Conservation (phyloP, 1,284 basidiomycete genomes). For the Ceratobasidium sp. region DNA sequence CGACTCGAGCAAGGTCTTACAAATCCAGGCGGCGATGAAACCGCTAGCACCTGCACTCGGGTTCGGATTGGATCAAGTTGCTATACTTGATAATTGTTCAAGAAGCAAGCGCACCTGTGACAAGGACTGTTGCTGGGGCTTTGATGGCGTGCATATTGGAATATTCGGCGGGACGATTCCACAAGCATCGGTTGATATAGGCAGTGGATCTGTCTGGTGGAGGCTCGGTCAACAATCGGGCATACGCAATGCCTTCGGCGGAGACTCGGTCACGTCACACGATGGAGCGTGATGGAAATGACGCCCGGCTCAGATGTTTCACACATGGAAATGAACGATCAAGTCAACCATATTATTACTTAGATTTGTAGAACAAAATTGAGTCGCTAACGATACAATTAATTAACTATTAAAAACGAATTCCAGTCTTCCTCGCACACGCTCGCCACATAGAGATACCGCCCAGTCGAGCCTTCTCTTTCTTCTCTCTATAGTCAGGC, state of each 20-base stretch:
- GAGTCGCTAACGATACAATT: conserved; percentile 1
- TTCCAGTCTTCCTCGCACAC: conserved; percentile 26
- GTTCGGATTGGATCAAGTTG: no score
- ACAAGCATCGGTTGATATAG: neutral
- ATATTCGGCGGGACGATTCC: neutral
- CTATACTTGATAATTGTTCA: no score
- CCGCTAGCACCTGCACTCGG: conserved; percentile 40
- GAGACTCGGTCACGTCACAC: neutral
- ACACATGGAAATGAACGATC: neutral
- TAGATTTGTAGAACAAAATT: neutral
- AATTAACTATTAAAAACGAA: conserved; percentile 17
- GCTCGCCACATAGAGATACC: conserved; percentile 31
- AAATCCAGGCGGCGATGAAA: conserved; percentile 39
- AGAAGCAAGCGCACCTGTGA: no score
- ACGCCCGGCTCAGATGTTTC: no score
- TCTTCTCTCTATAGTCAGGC: conserved; percentile 1
- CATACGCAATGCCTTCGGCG: neutral
- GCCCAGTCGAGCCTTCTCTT: conserved; percentile 26
- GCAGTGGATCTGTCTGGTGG: neutral
- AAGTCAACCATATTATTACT: neutral
- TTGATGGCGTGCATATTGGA: conserved; percentile 36
- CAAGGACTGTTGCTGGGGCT: conserved; percentile 41
- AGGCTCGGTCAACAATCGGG: neutral
- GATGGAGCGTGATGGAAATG: neutral
- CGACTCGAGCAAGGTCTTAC: conserved; percentile 39